These are phyloP conservation scores for Cardamine chenopodiifolia DNA, from an alignment of 345 rosid genomes.

Conservation along the genomic window DNA sequence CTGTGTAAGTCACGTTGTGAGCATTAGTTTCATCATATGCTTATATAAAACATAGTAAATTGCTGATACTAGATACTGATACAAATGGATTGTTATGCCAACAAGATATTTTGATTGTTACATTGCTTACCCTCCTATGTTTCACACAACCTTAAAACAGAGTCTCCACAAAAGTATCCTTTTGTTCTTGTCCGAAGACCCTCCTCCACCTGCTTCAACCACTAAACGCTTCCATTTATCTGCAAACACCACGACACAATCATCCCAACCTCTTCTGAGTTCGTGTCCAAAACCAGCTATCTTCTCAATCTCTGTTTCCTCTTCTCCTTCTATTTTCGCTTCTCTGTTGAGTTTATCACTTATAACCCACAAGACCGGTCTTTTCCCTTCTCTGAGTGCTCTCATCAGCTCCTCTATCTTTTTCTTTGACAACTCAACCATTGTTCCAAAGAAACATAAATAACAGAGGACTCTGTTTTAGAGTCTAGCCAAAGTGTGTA, in stretches of 20 bases:
- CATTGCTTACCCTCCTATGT: neutral
- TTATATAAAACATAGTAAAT: neutral
- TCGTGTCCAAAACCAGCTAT: conserved; percentile 41
- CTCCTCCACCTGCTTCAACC: conserved; percentile 51
- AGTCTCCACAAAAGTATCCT: conserved; percentile 24
- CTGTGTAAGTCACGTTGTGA: neutral
- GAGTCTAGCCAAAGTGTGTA: conserved; percentile 54
- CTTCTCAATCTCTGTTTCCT: conserved; percentile 20
- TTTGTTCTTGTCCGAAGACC: conserved; percentile 57
- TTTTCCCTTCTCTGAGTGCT: conserved; percentile 38
- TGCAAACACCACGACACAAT: conserved; percentile 69
- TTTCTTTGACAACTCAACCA: conserved; percentile 44
- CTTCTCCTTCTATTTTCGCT: conserved; percentile 26
- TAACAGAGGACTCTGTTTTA: conserved; percentile 53
- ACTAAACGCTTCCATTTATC: conserved; percentile 60
- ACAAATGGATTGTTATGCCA: neutral
- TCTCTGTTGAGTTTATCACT: conserved; percentile 42
- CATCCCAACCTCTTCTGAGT: conserved; percentile 55
- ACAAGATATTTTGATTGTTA: neutral
- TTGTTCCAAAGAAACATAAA: conserved; percentile 69
- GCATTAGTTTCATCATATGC: neutral
- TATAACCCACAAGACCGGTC: conserved; percentile 59
- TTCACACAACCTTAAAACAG: neutral
- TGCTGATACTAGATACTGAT: neutral
- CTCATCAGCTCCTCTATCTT: conserved; percentile 54